These are phyloP conservation scores for Peltaster fructicola DNA, from an alignment of 2,329 filamentous ascomycete species.

Conservation along the genomic window DNA sequence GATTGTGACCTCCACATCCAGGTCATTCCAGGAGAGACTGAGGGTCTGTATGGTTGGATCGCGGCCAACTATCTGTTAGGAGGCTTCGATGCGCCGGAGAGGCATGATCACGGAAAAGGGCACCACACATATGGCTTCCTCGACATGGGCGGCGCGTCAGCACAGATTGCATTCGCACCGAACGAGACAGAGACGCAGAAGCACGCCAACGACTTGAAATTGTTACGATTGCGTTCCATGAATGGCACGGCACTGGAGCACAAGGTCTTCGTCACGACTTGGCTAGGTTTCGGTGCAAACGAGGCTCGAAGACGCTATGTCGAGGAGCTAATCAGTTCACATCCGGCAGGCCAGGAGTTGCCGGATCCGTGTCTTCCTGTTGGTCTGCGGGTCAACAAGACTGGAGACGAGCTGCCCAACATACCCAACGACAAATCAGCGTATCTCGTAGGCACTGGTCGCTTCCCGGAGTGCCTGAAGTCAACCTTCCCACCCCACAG, in stretches of 20 bases:
- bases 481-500: conserved; percentile 73
- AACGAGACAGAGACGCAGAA: conserved; percentile 80
- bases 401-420: conserved; percentile 39
- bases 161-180: conserved; percentile 93
- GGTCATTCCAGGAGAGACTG: conserved; percentile 87
- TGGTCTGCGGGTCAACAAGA: conserved; percentile 54
- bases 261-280: conserved; percentile 85
- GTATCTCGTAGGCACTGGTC: conserved; percentile 62
- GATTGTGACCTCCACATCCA: conserved; percentile 82
- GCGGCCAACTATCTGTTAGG: conserved; percentile 90
- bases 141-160: conserved; percentile 95
- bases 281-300: conserved; percentile 94
- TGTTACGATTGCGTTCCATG: conserved; percentile 68
- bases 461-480: conserved; percentile 68
- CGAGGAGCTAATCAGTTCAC: conserved; percentile 52
- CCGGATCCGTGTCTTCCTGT: conserved; percentile 82
- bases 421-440: conserved; percentile 23
- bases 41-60: conserved; percentile 93
- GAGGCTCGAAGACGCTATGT: conserved; percentile 76
- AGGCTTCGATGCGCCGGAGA: conserved; percentile 61
- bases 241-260: conserved; percentile 66
- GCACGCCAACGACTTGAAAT: conserved; percentile 74
- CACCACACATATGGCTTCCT: conserved; percentile 95
- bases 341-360: conserved; percentile 51
- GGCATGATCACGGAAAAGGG: conserved; percentile 64